A percentile compares a stretch with the other conserved stretches of the same genome.
These are phyloP conservation scores for Isoetes engelmannii DNA, from an alignment of 83 land plant genomes.

Conservation along the genomic window DNA sequence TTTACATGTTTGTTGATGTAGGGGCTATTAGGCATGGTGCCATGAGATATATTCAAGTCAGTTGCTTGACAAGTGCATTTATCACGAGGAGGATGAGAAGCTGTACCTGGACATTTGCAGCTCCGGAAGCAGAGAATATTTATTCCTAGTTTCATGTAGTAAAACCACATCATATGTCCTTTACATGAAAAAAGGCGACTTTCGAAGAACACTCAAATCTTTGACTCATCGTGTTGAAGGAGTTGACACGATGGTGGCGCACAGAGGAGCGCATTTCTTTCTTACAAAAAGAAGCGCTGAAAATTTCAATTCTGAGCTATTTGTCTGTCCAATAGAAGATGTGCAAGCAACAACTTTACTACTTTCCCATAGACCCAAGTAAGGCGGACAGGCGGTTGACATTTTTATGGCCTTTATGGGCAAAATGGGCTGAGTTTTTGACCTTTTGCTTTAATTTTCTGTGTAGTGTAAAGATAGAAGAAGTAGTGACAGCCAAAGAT, in stretches of 20 bases:
- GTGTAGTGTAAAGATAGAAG: slow-evolving; percentile 74
- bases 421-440: too few species aligned
- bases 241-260: slow-evolving; percentile 67
- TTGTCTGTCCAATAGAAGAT: slow-evolving; percentile 70
- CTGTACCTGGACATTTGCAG: slow-evolving; percentile 56
- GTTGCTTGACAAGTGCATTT: slow-evolving; percentile 66
- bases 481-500: slow-evolving; percentile 53
- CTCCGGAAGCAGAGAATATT: slow-evolving; percentile 77
- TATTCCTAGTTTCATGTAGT: slow-evolving; percentile 71
- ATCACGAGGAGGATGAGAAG: slow-evolving; percentile 82
- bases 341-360: slow-evolving; percentile 48
- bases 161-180: slow-evolving; percentile 71
- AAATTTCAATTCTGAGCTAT: slow-evolving; percentile 77
- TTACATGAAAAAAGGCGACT: slow-evolving; percentile 50
- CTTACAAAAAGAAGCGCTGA: slow-evolving; percentile 74
- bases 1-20: too few species aligned
- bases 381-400: background rate
- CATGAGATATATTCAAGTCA: slow-evolving; percentile 70
- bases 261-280: slow-evolving; percentile 87
- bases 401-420: too few species aligned
- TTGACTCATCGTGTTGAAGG: slow-evolving; percentile 72
- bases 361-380: slow-evolving; percentile 91
- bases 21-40: slow-evolving; percentile 61
- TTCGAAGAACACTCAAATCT: slow-evolving; percentile 44
- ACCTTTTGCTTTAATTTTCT: background rate